Percentiles rank a stretch among this genome's conserved stretches.
These are phyloP conservation scores for Verticillium albo-atrum DNA, from an alignment of 2,329 filamentous ascomycete species.

Conservation along the genomic window DNA sequence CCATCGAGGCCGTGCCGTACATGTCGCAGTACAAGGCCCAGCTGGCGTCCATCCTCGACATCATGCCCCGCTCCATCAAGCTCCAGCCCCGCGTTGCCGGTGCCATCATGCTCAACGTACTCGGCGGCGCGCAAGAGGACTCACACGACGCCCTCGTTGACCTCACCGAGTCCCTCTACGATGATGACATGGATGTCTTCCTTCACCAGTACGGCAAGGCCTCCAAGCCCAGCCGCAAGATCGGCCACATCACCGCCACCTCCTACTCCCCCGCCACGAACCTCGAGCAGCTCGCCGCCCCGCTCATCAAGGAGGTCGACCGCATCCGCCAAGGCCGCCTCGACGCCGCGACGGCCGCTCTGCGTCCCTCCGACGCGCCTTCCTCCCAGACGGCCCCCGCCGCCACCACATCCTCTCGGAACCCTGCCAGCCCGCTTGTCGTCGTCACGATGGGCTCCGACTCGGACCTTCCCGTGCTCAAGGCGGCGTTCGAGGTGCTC, in stretches of 20 bases:
- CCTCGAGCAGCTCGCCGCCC: constrained; percentile 53
- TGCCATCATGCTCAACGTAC: constrained; percentile 77
- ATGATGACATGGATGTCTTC: constrained; percentile 42
- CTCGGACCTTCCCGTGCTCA: constrained; percentile 67
- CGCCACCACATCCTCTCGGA: constrained; percentile 16
- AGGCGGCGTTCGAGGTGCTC: constrained; percentile 61
- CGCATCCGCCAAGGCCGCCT: constrained; percentile 52
- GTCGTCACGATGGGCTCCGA: constrained; percentile 83
- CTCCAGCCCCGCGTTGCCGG: constrained; percentile 55
- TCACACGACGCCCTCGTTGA: constrained; percentile 54
- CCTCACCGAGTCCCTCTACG: constrained; percentile 37
- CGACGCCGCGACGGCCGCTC: constrained; percentile 28
- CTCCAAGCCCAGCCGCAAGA: constrained; percentile 84
- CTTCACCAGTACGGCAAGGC: constrained; percentile 92
- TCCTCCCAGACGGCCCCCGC: not conserved
- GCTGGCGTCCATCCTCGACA: constrained; percentile 73
- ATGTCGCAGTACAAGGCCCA: constrained; percentile 91
- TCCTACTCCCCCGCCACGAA: constrained; percentile 63
- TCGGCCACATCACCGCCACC: constrained; percentile 87
- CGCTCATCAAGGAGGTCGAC: constrained; percentile 64
- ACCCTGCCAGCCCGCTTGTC: constrained; percentile 50
- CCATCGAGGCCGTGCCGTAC: constrained; percentile 83
- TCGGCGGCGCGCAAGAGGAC: constrained; percentile 62
- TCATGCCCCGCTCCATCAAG: constrained; percentile 48
- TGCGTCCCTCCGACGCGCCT: constrained; percentile 26